Conservation (phyloP, 306 rosid species). For the Ceratonia siliqua region DNA sequence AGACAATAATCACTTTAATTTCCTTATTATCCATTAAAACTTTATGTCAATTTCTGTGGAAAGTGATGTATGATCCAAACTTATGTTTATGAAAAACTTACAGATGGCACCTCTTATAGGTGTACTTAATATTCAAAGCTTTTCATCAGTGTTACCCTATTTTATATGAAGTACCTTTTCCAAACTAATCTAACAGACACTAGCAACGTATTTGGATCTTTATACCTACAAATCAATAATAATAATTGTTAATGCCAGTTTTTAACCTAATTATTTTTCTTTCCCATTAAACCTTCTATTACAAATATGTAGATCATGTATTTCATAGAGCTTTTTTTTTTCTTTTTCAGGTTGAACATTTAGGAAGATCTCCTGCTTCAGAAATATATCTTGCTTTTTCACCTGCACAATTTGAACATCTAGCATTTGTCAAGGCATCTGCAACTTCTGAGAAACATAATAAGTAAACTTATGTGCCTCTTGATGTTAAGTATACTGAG, state of each 20-base stretch:
- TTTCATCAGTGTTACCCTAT: too few species aligned
- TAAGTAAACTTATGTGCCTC: conserved; percentile 76
- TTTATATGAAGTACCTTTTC: too few species aligned
- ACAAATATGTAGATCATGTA: conserved; percentile 8
- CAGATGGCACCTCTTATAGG: too few species aligned
- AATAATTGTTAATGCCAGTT: neutral
- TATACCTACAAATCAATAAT: conserved; percentile 1
- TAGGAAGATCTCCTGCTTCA: conserved; percentile 68
- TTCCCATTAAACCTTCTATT: conserved; percentile 15
- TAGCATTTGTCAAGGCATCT: conserved; percentile 76
- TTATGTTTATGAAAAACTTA: too few species aligned
- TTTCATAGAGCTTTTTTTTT: conserved; percentile 40
- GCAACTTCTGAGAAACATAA: conserved; percentile 68
- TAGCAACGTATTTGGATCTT: conserved; percentile 15
- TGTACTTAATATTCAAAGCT: too few species aligned
- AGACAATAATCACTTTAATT: too few species aligned
- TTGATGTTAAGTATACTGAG: conserved; percentile 71
- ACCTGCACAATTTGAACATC: conserved; percentile 69
- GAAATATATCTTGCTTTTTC: conserved; percentile 84
- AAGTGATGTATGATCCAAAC: too few species aligned
- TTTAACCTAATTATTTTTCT: neutral
- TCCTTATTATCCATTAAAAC: too few species aligned
- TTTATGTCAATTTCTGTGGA: too few species aligned
- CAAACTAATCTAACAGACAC: too few species aligned
- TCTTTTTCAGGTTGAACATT: conserved; percentile 75